A percentile compares a stretch with the other conserved stretches of the same genome.
These are phyloP conservation scores for Larix kaempferi DNA, from an alignment of 75 land plant species.

Conservation along the genomic window DNA sequence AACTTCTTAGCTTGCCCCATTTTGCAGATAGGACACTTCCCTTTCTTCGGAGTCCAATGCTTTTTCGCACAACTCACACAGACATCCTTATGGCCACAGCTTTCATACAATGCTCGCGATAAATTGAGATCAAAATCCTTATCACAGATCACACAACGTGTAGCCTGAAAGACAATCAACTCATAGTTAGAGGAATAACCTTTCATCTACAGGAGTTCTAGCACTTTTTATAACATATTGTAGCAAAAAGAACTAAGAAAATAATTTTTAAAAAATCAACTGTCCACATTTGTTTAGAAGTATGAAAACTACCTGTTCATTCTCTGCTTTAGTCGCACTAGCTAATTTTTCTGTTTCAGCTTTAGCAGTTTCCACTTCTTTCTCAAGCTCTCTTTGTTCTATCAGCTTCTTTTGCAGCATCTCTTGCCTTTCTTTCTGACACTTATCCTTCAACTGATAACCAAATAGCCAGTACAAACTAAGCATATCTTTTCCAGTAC, in stretches of 20 bases:
- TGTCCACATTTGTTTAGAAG: not conserved
- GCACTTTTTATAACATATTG: not conserved
- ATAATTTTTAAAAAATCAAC: no score
- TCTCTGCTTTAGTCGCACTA: not conserved
- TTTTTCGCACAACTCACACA: not conserved
- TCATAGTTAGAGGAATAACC: not conserved
- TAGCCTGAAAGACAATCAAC: not conserved
- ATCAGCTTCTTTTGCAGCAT: not conserved
- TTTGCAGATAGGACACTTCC: not conserved
- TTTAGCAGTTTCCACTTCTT: slow-evolving; percentile 9
- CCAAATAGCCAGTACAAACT: not conserved
- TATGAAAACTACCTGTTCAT: not conserved
- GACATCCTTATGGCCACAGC: slow-evolving; percentile 9
- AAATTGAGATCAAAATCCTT: not conserved
- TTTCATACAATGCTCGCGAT: not conserved
- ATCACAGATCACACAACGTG: not conserved
- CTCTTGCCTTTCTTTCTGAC: not conserved
- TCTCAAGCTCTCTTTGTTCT: slow-evolving; percentile 1
- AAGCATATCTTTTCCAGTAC: not conserved
- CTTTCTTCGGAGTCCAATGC: not conserved
- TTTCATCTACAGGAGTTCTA: not conserved
- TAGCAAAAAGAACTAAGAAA: not conserved
- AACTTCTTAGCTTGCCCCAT: not conserved
- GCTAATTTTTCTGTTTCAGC: not conserved
- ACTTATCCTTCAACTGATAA: not conserved